Evolutionary conservation across 331 rosid species (phyloP), one percentile per base, ranked within the genome.

Genomic region (Arachis monticola): DNA sequence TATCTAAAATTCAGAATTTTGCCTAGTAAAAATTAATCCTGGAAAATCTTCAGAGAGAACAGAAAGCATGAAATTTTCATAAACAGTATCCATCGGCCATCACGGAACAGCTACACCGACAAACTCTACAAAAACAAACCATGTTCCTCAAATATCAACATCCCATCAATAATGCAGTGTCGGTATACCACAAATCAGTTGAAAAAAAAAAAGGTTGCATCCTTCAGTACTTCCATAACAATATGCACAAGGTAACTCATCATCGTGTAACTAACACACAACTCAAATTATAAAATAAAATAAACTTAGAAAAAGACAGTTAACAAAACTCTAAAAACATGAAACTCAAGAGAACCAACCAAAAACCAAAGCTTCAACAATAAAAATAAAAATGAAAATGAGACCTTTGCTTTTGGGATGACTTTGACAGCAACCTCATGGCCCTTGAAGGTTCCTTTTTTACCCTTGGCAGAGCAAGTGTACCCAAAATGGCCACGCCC

Each of bases 401-500:
- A 65, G 60, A 90, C 98, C 98, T 93, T 93, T 1, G 96, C 86
- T 85, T 93, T 93, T n/a, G 98, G 96, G 72, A 93, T 89, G 75
- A 93, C 87, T 81, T 93, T 93, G 78, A 93, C 97, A 72, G 98
- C 98, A 73, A 89, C 98, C 76, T 89, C 91, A 35, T 53, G 89
- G 17, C 97, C 96, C 71, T 93, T 93, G 76, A 91, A 81, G 80
- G 80, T 76, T 12, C 98, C 97, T 57, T 86, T 93, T 69, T 64
- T 93, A 1, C 88, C 92, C 66, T 78, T 89, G 11, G 97, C 98
- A 5, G 84, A 88, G 82, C 93, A 91, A 79, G 98, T 93, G 80
- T 91, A 93, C 6, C 98, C 98, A 27, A 93, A 93, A 85, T 91
- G 98, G n/a, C 98, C 98, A 6, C 96, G 96, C 12, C 98, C 98